Percentiles rank a stretch among this genome's conserved stretches.
Evolutionary conservation across 176 grass and related monocot genomes (phyloP).

Genomic region (Musa itinerans): DNA sequence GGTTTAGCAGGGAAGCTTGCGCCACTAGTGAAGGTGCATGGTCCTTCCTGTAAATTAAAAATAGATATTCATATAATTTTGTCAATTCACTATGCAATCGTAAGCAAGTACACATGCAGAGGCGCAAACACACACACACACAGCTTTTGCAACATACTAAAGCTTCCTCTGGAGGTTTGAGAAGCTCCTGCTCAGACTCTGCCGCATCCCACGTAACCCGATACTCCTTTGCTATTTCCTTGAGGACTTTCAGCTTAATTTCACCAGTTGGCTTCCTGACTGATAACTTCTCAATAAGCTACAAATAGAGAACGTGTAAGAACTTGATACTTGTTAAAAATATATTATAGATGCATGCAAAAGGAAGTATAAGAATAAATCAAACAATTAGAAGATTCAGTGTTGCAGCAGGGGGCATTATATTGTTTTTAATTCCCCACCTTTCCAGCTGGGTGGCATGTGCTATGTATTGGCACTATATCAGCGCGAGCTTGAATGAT

Average conservation of each 20-base stretch:
- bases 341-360: background rate
- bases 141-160: slow-evolving; percentile 13
- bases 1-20: slow-evolving; percentile 51
- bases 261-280: slow-evolving; percentile 80
- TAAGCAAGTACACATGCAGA: no score
- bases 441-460: no score
- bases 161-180: slow-evolving; percentile 61
- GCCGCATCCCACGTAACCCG: slow-evolving; percentile 68
- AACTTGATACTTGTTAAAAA: background rate
- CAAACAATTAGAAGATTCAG: background rate
- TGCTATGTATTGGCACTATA: no score
- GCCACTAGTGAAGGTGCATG: slow-evolving; percentile 48
- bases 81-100: no score
- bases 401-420: no score
- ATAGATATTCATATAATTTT: slow-evolving; percentile 2
- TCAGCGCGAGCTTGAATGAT: no score
- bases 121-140: background rate
- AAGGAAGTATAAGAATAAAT: slow-evolving; percentile 5
- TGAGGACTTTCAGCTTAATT: slow-evolving; percentile 74
- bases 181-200: slow-evolving; percentile 86
- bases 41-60: slow-evolving; percentile 52
- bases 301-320: slow-evolving; percentile 22
- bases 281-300: slow-evolving; percentile 96
- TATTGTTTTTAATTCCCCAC: no score
- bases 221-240: slow-evolving; percentile 87